Percentiles rank a stretch among this genome's conserved stretches.
Conservation (phyloP, 2,329 filamentous ascomycete species). For the Pestalotiopsis fici region DNA sequence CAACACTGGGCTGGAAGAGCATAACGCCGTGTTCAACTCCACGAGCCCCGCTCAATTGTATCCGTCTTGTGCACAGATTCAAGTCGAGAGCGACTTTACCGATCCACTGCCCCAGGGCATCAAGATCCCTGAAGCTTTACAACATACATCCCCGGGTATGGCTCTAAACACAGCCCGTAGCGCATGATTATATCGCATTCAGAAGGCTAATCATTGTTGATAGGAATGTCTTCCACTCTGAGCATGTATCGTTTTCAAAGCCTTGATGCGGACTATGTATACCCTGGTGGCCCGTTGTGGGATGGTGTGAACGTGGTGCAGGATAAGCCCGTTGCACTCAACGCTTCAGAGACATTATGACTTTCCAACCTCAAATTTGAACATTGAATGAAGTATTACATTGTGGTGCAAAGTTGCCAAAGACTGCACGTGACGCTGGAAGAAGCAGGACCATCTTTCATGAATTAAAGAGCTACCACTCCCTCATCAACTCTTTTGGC, state of each 20-base stretch:
- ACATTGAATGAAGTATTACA: too few relatives aligned
- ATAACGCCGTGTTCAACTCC: background rate
- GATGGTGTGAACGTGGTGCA: background rate
- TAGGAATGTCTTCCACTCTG: background rate
- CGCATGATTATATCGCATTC: too few relatives aligned
- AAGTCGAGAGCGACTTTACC: constrained; percentile 7
- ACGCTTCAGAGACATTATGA: background rate
- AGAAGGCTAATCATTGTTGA: background rate
- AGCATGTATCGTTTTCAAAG: background rate
- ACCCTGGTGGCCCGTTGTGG: background rate
- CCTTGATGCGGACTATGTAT: background rate
- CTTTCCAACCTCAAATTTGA: background rate
- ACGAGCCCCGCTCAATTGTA: constrained; percentile 4
- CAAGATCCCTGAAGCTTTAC: constrained; percentile 11
- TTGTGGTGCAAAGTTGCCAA: too few relatives aligned
- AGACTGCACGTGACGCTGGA: background rate
- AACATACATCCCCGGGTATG: background rate
- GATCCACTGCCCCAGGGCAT: constrained; percentile 11
- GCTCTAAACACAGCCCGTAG: background rate
- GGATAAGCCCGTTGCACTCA: background rate
- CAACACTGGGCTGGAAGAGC: background rate
- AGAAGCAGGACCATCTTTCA: background rate
- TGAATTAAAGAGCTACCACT: background rate
- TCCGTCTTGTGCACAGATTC: constrained; percentile 12
- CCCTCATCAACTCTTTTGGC: background rate